Evolutionary conservation across 768 basidiomycete species (phyloP), one percentile per base, ranked within the genome.

Genomic region (Suillus paluster): DNA sequence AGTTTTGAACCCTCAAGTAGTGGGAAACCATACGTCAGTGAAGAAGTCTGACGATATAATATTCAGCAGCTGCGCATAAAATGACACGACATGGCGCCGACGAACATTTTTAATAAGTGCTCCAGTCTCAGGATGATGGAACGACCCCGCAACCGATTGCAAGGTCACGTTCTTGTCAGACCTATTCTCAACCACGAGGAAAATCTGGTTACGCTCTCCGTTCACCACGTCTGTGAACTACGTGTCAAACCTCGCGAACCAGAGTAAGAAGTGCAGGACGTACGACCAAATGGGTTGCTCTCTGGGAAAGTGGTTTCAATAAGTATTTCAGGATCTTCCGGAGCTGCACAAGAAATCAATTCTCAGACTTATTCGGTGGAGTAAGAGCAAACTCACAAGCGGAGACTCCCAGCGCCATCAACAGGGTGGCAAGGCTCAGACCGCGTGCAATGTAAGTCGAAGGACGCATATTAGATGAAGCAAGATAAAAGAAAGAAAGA

Each of bases 201-300:
- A 75, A 38, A 95, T 77, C 36, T 82, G 77, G 71, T 93, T 95
- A 70, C 83, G 86, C 79, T 92, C 90, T 62, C 92, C 92, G 67
- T 95, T 95, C 36, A 94, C 86, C 54, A 94, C 79, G 62, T 93
- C 92, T 94, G 68, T n/a, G 64, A 34, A 36, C 8, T 14, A 19
- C 57, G 59, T 36, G 41, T 62, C 60, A 44, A 25, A 36, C 10
- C 12, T 39, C 11, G 30, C 33, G 12, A 33, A 8, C 45, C 27
- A 25, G 42, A 25, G 11, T 4, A n/a, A 55, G 12, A 17, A 21
- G 21, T 36, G 44, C 23, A 62, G 57, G 55, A 83, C 91, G 65
- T 73, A 92, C 92, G 90, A 68, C 87, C 88, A 68, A 93, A 92
- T 1, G 86, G 82, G 69, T 94, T 93, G 54, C 80, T 79, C 65